phyloP scores from a whole-genome alignment of 805 yeast species.

The Pichia phayaonensis region DNA sequence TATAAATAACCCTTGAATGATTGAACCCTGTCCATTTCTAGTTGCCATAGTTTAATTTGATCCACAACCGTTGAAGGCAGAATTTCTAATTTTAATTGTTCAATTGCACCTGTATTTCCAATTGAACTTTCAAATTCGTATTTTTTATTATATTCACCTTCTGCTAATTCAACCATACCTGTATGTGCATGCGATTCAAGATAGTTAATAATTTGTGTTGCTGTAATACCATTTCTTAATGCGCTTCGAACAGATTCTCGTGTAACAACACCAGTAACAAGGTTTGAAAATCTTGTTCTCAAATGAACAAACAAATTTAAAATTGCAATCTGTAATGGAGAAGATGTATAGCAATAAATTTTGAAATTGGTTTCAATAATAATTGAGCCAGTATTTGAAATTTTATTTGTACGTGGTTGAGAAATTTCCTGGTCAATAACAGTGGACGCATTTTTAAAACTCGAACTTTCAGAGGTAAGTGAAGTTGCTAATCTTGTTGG shows the following conservation, averaged over 20 bases:
- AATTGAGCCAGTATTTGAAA: constrained; percentile 49
- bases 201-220: constrained; percentile 88
- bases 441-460: constrained; percentile 63
- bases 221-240: constrained; percentile 79
- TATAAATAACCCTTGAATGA: constrained; percentile 82
- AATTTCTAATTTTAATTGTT: constrained; percentile 48
- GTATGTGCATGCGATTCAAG: constrained; percentile 90
- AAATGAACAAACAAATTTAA: constrained; percentile 81
- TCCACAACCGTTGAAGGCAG: constrained; percentile 96
- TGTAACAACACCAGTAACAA: constrained; percentile 90
- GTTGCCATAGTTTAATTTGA: constrained; percentile 92
- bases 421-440: constrained; percentile 63
- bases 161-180: constrained; percentile 73
- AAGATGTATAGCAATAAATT: constrained; percentile 84
- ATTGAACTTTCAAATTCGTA: constrained; percentile 52
- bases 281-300: constrained; percentile 76
- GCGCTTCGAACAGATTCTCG: constrained; percentile 88
- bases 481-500: constrained; percentile 90
- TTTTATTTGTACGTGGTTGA: constrained; percentile 17
- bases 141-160: constrained; percentile 58
- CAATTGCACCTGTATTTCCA: constrained; percentile 30
- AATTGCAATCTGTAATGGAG: constrained; percentile 92
- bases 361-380: constrained; percentile 92
- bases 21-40: constrained; percentile 87
- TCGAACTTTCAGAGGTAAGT: constrained; percentile 74